Evolutionary conservation across 1,284 basidiomycete species (phyloP).

Genomic region (Gymnopus androsaceus): DNA sequence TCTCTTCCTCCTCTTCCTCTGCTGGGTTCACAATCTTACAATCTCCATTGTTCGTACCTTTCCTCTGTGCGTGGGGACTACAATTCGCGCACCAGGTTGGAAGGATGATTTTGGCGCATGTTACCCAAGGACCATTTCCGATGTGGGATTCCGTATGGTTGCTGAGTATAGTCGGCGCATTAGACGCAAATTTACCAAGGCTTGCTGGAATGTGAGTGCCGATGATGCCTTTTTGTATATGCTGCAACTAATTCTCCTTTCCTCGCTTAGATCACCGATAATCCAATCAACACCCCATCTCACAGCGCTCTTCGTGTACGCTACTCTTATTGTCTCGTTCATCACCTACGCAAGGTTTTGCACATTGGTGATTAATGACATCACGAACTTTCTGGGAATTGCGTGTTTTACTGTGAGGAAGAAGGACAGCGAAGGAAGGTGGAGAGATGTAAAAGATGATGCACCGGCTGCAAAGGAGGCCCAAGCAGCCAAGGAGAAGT

Average conservation of each 20-base stretch:
- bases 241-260: too few species aligned
- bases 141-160: slow-evolving; percentile 88
- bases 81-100: slow-evolving; percentile 88
- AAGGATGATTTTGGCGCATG: slow-evolving; percentile 91
- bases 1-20: not conserved
- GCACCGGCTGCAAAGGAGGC: not conserved
- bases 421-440: slow-evolving; percentile 73
- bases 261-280: slow-evolving; percentile 54
- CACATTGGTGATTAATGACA: slow-evolving; percentile 79
- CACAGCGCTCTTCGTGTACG: slow-evolving; percentile 69
- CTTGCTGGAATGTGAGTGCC: slow-evolving; percentile 70
- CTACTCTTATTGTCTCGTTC: slow-evolving; percentile 67
- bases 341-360: slow-evolving; percentile 81
- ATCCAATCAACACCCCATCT: slow-evolving; percentile 65
- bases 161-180: slow-evolving; percentile 74
- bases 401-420: slow-evolving; percentile 89
- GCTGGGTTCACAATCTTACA: slow-evolving; percentile 46
- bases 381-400: slow-evolving; percentile 86
- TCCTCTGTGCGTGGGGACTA: slow-evolving; percentile 88
- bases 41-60: slow-evolving; percentile 79
- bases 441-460: slow-evolving; percentile 37
- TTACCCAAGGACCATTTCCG: slow-evolving; percentile 85
- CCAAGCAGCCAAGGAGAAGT: too few species aligned
- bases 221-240: too few species aligned
- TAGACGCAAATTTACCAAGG: slow-evolving; percentile 80